phyloP scores from a whole-genome alignment of 1,284 basidiomycete species.

The Pterula multifida region DNA sequence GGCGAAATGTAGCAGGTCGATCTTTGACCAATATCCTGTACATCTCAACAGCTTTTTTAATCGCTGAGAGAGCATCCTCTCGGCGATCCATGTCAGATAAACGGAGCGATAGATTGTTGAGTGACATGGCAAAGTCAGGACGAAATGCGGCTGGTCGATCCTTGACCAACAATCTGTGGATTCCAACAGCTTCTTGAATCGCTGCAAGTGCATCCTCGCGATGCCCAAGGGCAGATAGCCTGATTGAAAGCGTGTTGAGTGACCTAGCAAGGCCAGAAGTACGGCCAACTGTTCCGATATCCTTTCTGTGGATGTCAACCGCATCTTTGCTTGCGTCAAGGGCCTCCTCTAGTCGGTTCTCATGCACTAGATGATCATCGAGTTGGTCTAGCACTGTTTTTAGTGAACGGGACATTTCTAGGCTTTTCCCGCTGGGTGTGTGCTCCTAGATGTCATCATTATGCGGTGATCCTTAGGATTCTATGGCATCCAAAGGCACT shows the following conservation, averaged over 20 bases:
- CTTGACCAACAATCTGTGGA: not conserved
- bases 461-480: not conserved
- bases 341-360: not conserved
- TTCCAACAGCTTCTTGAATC: constrained; percentile 1
- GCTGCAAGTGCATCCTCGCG: constrained; percentile 5
- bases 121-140: constrained; percentile 6
- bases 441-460: not conserved
- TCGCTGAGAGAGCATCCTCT: not conserved
- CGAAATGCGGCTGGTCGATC: not conserved
- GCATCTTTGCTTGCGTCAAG: not conserved
- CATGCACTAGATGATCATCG: not conserved
- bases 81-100: not conserved
- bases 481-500: not conserved
- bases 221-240: not conserved
- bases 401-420: not conserved
- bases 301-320: not conserved
- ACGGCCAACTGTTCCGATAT: not conserved
- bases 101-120: not conserved
- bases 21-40: not conserved
- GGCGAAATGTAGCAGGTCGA: not conserved
- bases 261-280: constrained; percentile 1
- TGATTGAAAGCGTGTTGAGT: constrained; percentile 2
- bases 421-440: not conserved
- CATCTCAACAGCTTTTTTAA: constrained; percentile 1
- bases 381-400: not conserved